Base-by-base conservation (phyloP, 805 yeast species). In the Sugiyamaella valdiviana region DNA sequence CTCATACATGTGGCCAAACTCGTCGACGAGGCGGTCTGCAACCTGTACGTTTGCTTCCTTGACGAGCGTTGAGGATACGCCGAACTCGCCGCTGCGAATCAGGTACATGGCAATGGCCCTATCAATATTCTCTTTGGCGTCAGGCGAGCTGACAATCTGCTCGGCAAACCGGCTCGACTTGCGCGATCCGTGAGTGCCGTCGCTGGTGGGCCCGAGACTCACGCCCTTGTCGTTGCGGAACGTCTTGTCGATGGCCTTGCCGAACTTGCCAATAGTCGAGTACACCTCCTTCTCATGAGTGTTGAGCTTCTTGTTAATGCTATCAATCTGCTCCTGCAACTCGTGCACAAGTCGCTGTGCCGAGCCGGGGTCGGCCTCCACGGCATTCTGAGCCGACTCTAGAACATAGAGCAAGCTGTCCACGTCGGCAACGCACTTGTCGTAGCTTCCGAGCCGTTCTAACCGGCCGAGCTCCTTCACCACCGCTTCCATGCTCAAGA, bases 31-130 rank as follows among this genome's bases (percentile, higher is more conserved):
- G 22, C 57, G 59, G 5, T 60, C 44, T 61, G 72, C 42, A 52
- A 61, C 44, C 60, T 61, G 45, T 65, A 59, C 48, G 51, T 62
- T 42, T 46, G 63, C 45, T 58, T 64, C 70, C 48, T 61, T 52
- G 52, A 44, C 60, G 58, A 52, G 56, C 45, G 54, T 56, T 6
- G 63, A 58, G 12, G 73, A 71, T 1, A 68, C 61, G 3, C 63
- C 64, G 10, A 72, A 64, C 46, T 74, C 69, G n/a, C 76, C 78
- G 47, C 69, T 69, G n/a, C 80, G 63, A 9, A 73, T 60, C 17
- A 77, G 59, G 55, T 77, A 80, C 48, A 69, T 63, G 17, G 70
- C 68, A 7, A 77, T 66, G 0, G 78, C 78, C 15, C 61, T 60
- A 29, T 72, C 67, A 17, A 76, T 63, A 32, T 16, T 14, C 26